Conservation (phyloP, 2,329 filamentous ascomycete genomes). For the Trichoderma harzianum region DNA sequence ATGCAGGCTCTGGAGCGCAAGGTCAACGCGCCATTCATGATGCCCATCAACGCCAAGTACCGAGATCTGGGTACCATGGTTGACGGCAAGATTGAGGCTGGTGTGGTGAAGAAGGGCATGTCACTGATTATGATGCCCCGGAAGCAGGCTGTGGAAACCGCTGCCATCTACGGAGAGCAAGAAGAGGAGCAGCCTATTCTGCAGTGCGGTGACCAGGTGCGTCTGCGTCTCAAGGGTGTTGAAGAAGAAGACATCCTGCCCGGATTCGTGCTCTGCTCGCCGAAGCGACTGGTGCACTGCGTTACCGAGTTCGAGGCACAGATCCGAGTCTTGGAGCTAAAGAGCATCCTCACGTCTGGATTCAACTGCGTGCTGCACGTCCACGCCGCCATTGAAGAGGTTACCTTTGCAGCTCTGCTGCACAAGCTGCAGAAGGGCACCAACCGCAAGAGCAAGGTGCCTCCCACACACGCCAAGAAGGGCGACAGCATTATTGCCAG, state of each 20-base stretch:
- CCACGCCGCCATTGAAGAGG: conserved; percentile 95
- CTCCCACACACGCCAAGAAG: conserved; percentile 84
- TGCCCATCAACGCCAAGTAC: conserved; percentile 96
- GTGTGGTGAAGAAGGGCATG: conserved; percentile 87
- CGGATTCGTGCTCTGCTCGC: conserved; percentile 93
- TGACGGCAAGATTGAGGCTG: conserved; percentile 95
- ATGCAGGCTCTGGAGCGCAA: conserved; percentile 95
- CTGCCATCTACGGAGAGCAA: conserved; percentile 89
- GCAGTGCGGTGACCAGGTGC: conserved; percentile 92
- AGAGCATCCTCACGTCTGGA: conserved; percentile 87
- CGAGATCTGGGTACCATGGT: conserved; percentile 96
- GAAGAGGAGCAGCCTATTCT: conserved; percentile 84
- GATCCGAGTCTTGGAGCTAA: conserved; percentile 90
- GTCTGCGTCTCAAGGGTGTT: conserved; percentile 84
- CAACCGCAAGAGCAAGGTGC: conserved; percentile 84
- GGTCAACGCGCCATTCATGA: conserved; percentile 98
- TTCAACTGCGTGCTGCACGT: conserved; percentile 99
- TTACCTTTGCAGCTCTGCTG: conserved; percentile 81
- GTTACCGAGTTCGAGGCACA: conserved; percentile 91
- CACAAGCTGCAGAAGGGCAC: conserved; percentile 97
- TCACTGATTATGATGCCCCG: conserved; percentile 94
- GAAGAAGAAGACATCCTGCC: conserved; percentile 97
- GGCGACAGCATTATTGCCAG: conserved; percentile 85
- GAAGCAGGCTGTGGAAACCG: conserved; percentile 72
- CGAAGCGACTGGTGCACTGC: conserved; percentile 88